Conservation (phyloP, 208 protist genomes). For the Trichomonas tenax region DNA sequence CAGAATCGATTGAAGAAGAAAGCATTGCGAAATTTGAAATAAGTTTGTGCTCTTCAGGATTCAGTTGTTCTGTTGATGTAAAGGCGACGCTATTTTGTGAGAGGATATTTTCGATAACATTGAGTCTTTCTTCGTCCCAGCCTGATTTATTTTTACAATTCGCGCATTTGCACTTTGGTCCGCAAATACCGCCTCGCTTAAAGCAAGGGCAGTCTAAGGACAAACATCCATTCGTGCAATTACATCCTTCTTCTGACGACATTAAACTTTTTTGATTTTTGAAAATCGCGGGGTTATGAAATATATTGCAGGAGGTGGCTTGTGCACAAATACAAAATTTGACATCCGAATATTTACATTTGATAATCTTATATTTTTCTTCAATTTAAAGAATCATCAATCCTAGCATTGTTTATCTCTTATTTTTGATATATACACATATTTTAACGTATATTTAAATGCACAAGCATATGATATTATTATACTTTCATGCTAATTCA, state of each 20-base stretch:
- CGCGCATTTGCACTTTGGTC: neutral
- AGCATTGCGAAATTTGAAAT: conserved; percentile 19
- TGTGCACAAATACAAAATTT: too few species aligned
- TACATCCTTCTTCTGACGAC: neutral
- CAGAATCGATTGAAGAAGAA: neutral
- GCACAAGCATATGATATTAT: too few species aligned
- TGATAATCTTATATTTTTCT: too few species aligned
- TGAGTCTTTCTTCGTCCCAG: neutral
- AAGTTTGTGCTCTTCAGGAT: neutral
- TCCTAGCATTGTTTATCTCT: too few species aligned
- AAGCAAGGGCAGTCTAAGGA: neutral
- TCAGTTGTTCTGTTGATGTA: neutral
- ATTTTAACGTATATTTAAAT: too few species aligned
- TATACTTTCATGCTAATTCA: too few species aligned
- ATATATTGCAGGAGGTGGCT: too few species aligned
- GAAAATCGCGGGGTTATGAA: too few species aligned
- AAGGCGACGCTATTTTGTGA: neutral
- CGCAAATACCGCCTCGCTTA: neutral
- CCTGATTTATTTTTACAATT: neutral
- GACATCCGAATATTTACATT: too few species aligned
- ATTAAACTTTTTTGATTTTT: neutral
- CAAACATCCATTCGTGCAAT: neutral
- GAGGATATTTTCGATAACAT: neutral
- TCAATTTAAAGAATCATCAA: too few species aligned
- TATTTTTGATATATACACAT: too few species aligned